These are phyloP conservation scores for Dicorynia guianensis DNA, from an alignment of 306 rosid genomes.

Conservation along the genomic window DNA sequence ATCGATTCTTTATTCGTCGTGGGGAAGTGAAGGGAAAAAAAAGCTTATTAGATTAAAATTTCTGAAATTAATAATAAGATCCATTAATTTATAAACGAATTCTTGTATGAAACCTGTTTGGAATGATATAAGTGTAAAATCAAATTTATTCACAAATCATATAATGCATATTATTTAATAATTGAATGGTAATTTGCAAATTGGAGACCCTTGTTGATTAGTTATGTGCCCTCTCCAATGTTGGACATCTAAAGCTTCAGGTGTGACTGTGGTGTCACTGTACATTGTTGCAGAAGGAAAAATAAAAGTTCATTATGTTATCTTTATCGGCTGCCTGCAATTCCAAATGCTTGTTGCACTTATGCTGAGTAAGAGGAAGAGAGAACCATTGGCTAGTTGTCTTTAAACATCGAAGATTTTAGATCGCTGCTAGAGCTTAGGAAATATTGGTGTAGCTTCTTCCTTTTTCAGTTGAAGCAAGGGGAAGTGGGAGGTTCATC, in stretches of 20 bases:
- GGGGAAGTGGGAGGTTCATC: conserved; percentile 2
- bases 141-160: too few species aligned
- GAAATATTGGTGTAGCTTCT: conserved; percentile 17
- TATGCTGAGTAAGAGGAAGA: background rate
- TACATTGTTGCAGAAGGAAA: conserved; percentile 9
- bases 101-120: too few species aligned
- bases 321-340: background rate
- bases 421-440: background rate
- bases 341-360: conserved; percentile 4
- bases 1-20: background rate
- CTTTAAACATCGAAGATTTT: background rate
- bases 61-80: background rate
- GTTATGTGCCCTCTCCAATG: background rate
- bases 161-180: too few species aligned
- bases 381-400: background rate
- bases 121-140: too few species aligned
- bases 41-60: conserved; percentile 10
- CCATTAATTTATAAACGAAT: too few species aligned
- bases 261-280: background rate
- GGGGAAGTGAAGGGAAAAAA: background rate
- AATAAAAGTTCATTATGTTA: background rate
- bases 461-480: conserved; percentile 6
- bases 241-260: background rate
- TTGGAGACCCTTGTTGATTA: conserved; percentile 3
- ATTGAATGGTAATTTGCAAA: background rate